Base-by-base conservation (phyloP, 2,329 filamentous ascomycete species). In the Phaeosphaeriaceae sp. region DNA sequence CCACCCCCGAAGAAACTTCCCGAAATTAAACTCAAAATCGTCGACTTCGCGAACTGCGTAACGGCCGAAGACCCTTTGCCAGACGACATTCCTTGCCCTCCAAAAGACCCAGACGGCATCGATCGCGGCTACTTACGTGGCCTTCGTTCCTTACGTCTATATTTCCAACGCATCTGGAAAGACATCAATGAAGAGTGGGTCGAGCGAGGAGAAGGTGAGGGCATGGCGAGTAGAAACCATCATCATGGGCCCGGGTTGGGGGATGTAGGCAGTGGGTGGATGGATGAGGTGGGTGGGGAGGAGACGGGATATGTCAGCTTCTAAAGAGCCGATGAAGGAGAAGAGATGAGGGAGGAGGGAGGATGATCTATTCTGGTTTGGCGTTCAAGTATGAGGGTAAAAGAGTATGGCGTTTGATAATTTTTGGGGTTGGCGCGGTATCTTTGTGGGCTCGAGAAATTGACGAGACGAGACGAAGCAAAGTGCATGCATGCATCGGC, bases 41-140 rank as follows among this genome's bases (percentile, higher is more conserved):
- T 97, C 57, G 95, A 99, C 78, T 99, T 99, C 81, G 95, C 95
- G 64, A 99, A 99, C 76, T 97, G 94, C 72, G 89, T 98, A 35
- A 98, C 94, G 1, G 91, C 92, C 3, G 91, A 95, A 65, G 93
- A 97, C 70, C 76, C 80, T 51, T 71, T 87, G 2, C 80, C 85
- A 1, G 79, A 88, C 11, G 83, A 87, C 59, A 79, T 83, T 1
- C 80, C 83, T 19, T 97, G 94, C 68, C 95, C 95, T 15, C 95
- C 95, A 4, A 85, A 88, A 59, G 88, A 96, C 72, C 92, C 92
- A 0, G 81, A 90, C 35, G 89, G 92, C 60, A 89, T 97, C 7
- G 95, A 99, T 68, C 86, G 89, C 26, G 95, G 95, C 0, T 99
- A 98, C 71, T 82, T 99, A 43, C 89, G 94, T 56, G 95, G 95